Percentiles rank a stretch among this genome's conserved stretches.
Evolutionary conservation across 2,329 filamentous ascomycete species (phyloP).

Genomic region (Purpureocillium takamizusanense): DNA sequence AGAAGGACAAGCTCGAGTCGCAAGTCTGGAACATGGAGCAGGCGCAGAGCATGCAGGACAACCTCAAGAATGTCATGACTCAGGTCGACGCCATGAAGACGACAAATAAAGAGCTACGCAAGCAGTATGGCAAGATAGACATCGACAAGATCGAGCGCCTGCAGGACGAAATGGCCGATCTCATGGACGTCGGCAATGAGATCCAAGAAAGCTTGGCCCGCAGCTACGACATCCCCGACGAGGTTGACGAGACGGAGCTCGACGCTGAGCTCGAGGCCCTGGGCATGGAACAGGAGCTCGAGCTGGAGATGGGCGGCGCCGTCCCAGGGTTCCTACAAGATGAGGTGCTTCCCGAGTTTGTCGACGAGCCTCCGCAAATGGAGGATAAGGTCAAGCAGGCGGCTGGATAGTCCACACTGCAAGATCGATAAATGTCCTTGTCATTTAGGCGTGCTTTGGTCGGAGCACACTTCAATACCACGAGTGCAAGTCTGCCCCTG

Average conservation of each 20-base stretch:
- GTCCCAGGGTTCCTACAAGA: constrained; percentile 86
- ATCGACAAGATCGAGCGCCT: constrained; percentile 95
- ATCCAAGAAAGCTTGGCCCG: constrained; percentile 91
- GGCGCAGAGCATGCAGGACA: constrained; percentile 96
- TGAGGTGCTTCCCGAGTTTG: constrained; percentile 76
- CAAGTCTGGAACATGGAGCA: constrained; percentile 99
- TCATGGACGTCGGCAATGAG: constrained; percentile 96
- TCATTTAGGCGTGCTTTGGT: constrained; percentile 1
- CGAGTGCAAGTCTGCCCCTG: too few species aligned
- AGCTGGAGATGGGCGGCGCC: constrained; percentile 53
- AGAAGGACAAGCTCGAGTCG: constrained; percentile 86
- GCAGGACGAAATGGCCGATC: constrained; percentile 98
- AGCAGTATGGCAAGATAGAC: constrained; percentile 95
- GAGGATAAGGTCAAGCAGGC: constrained; percentile 74
- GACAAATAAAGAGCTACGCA: constrained; percentile 83
- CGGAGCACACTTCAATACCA: too few species aligned
- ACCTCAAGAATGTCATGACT: constrained; percentile 96
- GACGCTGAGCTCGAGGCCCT: constrained; percentile 94
- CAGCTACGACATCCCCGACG: constrained; percentile 91
- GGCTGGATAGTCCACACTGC: constrained; percentile 35
- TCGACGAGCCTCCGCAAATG: constrained; percentile 78
- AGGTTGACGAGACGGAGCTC: constrained; percentile 91
- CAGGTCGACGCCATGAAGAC: constrained; percentile 97
- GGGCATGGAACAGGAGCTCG: constrained; percentile 87
- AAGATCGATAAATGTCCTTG: too few species aligned